Evolutionary conservation across 192 early-diverging fungal species (phyloP).

Genomic region (Rhizoclosmatium sp.): DNA sequence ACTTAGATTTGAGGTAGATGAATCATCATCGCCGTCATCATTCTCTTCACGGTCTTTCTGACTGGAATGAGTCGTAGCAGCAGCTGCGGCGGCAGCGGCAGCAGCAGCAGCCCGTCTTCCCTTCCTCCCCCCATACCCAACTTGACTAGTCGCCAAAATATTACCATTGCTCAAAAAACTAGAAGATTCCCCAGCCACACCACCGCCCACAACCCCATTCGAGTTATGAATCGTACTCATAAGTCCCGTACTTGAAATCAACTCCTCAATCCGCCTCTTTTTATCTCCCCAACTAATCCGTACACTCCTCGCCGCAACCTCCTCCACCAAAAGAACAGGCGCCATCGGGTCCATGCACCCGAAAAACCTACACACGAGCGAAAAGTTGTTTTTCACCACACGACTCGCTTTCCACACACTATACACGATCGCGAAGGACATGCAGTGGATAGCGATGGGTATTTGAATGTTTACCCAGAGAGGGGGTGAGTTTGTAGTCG

Average conservation of each 20-base stretch:
- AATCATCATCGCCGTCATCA: background rate
- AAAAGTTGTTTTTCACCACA: conserved; percentile 41
- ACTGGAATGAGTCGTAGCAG: too few relatives aligned
- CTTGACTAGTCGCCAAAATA: background rate
- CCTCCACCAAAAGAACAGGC: conserved; percentile 41
- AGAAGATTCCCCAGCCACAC: background rate
- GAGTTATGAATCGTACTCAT: too few relatives aligned
- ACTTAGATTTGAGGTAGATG: background rate
- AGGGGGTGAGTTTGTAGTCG: background rate
- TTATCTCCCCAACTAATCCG: conserved; percentile 39
- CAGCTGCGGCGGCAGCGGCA: too few relatives aligned
- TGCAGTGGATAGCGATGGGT: conserved; percentile 52
- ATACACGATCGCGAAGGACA: conserved; percentile 40
- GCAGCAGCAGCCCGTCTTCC: too few relatives aligned
- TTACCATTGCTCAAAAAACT: background rate
- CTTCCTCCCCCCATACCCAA: background rate
- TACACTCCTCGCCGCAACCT: conserved; percentile 33
- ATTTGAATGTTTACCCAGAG: conserved; percentile 9
- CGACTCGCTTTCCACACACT: conserved; percentile 34
- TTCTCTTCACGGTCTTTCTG: background rate
- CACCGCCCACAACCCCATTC: background rate
- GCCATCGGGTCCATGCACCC: conserved; percentile 35
- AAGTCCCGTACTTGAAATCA: background rate
- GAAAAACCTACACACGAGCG: conserved; percentile 43
- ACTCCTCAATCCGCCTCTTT: background rate